Percentiles rank a stretch among this genome's conserved stretches.
These are phyloP conservation scores for Sugiyamaella lignohabitans DNA, from an alignment of 805 yeast genomes.

Conservation along the genomic window DNA sequence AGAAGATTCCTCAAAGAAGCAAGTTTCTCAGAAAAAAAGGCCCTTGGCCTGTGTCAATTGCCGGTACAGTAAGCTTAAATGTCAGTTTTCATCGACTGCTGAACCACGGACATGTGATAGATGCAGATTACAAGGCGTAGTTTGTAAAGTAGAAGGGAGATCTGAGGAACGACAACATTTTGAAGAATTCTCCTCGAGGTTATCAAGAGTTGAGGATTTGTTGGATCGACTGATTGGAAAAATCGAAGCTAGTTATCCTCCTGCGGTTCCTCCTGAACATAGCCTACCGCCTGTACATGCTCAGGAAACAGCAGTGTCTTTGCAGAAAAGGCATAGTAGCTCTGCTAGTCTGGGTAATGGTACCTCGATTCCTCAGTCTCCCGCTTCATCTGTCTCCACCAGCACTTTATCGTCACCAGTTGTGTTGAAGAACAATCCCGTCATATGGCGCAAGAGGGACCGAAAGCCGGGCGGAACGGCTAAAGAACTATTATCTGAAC, in stretches of 20 bases:
- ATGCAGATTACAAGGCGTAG: conserved; percentile 14
- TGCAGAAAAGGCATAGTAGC: neutral
- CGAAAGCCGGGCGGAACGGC: conserved; percentile 5
- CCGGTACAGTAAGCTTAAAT: conserved; percentile 17
- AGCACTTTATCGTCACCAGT: neutral
- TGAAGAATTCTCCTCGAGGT: conserved; percentile 11
- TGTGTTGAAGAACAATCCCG: neutral
- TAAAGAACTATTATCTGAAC: conserved; percentile 3
- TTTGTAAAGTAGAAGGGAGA: conserved; percentile 15
- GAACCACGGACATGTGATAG: conserved; percentile 19
- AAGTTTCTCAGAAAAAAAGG: conserved; percentile 11
- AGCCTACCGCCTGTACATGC: conserved; percentile 1
- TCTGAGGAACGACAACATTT: conserved; percentile 11
- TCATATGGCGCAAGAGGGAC: conserved; percentile 2
- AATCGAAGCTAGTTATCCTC: neutral
- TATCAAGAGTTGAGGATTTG: conserved; percentile 12
- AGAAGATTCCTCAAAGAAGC: neutral
- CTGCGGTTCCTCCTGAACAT: neutral
- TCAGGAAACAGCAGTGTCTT: neutral
- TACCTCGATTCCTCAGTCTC: neutral
- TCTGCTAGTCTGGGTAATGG: neutral
- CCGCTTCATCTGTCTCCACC: neutral
- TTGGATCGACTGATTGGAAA: conserved; percentile 10
- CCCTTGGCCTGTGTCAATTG: conserved; percentile 19
- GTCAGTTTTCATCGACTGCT: conserved; percentile 13